phyloP scores from a whole-genome alignment of 768 basidiomycete species.

The Candolleomyces efflorescens region DNA sequence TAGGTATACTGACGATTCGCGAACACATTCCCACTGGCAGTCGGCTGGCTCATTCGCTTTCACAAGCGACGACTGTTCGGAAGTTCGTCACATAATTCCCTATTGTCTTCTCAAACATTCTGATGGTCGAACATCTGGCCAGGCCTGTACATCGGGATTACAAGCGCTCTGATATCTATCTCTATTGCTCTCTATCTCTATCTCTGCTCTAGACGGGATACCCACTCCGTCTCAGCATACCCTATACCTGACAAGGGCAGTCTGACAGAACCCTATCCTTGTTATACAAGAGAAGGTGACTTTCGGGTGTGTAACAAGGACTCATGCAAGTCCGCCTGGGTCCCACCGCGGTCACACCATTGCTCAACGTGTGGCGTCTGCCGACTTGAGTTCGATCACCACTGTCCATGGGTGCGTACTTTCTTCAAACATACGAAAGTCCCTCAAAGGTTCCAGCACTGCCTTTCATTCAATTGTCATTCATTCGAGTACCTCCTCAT shows the following conservation, averaged over 20 bases:
- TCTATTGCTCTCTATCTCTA: conserved; percentile 28
- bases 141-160: neutral
- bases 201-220: conserved; percentile 28
- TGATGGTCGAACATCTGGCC: too few species aligned
- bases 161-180: conserved; percentile 19
- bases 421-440: neutral
- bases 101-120: neutral
- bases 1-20: too few species aligned
- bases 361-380: conserved; percentile 43
- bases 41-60: conserved; percentile 1
- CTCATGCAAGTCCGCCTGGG: conserved; percentile 34
- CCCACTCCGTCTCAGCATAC: conserved; percentile 27
- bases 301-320: conserved; percentile 31
- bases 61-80: neutral
- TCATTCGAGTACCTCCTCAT: neutral
- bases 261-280: conserved; percentile 38
- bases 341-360: conserved; percentile 40
- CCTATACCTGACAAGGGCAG: conserved; percentile 25
- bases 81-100: neutral
- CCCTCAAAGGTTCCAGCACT: neutral
- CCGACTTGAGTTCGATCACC: conserved; percentile 41
- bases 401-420: conserved; percentile 41
- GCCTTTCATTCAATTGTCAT: neutral
- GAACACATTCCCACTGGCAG: neutral
- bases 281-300: conserved; percentile 26